Evolutionary conservation across 768 basidiomycete genomes (phyloP), one percentile per base, ranked within the genome.

Genomic region (Mycena venus): DNA sequence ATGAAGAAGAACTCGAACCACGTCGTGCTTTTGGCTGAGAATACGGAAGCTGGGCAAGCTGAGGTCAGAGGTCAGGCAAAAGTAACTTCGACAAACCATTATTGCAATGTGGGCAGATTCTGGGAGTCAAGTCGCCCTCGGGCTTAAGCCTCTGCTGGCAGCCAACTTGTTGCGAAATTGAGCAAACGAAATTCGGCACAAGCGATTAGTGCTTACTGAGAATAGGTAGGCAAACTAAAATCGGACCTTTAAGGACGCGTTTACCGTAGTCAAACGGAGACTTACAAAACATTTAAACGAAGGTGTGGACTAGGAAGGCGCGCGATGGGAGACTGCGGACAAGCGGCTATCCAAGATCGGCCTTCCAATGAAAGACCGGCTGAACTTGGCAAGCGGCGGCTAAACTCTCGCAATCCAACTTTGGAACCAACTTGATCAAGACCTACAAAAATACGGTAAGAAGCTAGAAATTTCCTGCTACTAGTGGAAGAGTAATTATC

Each of bases 1-100:
- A 95, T 86, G 81, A 90, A 93, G 84, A 92, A 95, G 55, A 95
- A 80, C 82, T 94, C 92, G 79, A 95, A 93, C 94, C 93, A 95
- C 42, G 84, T 89, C 67, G 91, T 90, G 38, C 88, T 87, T 80
- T 93, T 94, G 34, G 92, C 92, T 34, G 88, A 84, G 60, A 91
- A 83, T 68, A 93, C 91, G 62, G 91, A 87, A 27, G 85, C 93
- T 93, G 76, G 38, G 63, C 49, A 72, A 27, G 19, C 44, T n/a
- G 56, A 25, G 40, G 69, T 58, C 23, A 71, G 34, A 65, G 53
- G 72, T 23, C 49, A 44, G 27, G 25, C 15, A 44, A 68, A 62
- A 34, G 59, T n/a, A n/a, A n/a, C 42, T n/a, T n/a, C 77, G 86
- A 49, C 62, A 64, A 55, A 93, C 94, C 89, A 72, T 95, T 94